Percentiles rank a stretch among this genome's conserved stretches.
Evolutionary conservation across 2,329 filamentous ascomycete genomes (phyloP).

Genomic region (Aaosphaeria arxii): DNA sequence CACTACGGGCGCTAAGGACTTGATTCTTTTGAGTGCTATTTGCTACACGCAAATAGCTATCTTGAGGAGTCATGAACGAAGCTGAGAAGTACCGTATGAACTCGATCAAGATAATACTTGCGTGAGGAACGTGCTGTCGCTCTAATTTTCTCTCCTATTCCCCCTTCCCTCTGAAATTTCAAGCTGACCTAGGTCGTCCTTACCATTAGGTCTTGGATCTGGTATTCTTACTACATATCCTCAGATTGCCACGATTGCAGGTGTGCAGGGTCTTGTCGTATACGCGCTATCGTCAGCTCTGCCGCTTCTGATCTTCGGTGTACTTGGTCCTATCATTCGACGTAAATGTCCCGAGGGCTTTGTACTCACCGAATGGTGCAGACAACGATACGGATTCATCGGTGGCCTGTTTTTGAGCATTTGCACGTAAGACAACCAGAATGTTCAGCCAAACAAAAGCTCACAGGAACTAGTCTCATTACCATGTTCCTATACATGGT

Average conservation of each 20-base stretch:
- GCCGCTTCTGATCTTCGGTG: constrained; percentile 72
- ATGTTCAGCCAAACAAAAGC: background rate
- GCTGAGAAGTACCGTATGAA: constrained; percentile 95
- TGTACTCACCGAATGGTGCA: constrained; percentile 80
- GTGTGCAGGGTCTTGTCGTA: constrained; percentile 73
- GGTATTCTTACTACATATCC: constrained; percentile 82
- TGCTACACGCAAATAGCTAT: background rate
- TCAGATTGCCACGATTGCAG: constrained; percentile 73
- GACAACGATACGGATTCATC: constrained; percentile 69
- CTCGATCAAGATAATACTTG: constrained; percentile 99
- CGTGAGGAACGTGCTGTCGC: constrained; percentile 97
- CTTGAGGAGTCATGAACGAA: constrained; percentile 48
- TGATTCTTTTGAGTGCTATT: too few species aligned
- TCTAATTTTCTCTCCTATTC: constrained; percentile 39
- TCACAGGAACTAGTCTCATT: constrained; percentile 51
- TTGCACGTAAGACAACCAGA: constrained; percentile 53
- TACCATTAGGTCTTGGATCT: constrained; percentile 68
- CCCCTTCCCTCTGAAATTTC: constrained; percentile 18
- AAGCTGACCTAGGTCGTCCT: constrained; percentile 33
- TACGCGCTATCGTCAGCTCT: constrained; percentile 72
- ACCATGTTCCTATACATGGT: constrained; percentile 88
- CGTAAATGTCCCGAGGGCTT: constrained; percentile 80
- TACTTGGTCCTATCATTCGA: constrained; percentile 73
- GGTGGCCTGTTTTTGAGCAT: constrained; percentile 72
- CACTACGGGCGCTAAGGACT: constrained; percentile 77